Evolutionary conservation across 2,329 filamentous ascomycete species (phyloP).

Genomic region (Penicillium palitans): DNA sequence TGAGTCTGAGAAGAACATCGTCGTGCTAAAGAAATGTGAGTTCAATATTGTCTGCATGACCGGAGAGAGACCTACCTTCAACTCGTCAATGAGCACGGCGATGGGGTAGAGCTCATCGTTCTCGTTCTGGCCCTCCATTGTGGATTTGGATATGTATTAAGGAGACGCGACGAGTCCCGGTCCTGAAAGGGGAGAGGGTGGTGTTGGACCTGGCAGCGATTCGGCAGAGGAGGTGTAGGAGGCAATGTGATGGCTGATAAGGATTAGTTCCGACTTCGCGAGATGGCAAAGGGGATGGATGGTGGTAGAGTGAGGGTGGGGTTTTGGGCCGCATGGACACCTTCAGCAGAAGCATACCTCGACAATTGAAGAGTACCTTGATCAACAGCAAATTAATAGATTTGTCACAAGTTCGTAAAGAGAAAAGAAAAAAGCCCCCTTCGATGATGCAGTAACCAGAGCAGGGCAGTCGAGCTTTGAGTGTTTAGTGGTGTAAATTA

Average conservation of each 20-base stretch:
- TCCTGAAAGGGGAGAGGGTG: constrained; percentile 30
- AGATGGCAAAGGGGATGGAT: constrained; percentile 30
- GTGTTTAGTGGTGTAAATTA: constrained; percentile 20
- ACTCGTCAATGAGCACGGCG: constrained; percentile 98
- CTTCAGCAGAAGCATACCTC: constrained; percentile 31
- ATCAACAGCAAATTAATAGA: constrained; percentile 20
- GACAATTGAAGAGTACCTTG: constrained; percentile 2
- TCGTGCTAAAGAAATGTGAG: constrained; percentile 69
- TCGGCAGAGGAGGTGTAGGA: constrained; percentile 4
- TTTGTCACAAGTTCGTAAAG: constrained; percentile 1
- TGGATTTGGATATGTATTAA: constrained; percentile 44
- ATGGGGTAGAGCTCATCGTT: constrained; percentile 99
- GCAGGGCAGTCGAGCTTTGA: constrained; percentile 8
- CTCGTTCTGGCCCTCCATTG: constrained; percentile 88
- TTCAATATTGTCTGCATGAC: constrained; percentile 8
- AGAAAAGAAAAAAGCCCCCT: constrained; percentile 11
- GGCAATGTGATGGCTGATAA: constrained; percentile 9
- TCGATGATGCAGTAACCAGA: constrained; percentile 18
- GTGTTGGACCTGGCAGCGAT: constrained; percentile 18
- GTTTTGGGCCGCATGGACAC: constrained; percentile 38
- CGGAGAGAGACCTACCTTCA: constrained; percentile 67
- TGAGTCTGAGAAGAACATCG: constrained; percentile 95
- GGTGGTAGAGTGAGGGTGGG: constrained; percentile 34
- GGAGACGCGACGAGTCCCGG: constrained; percentile 32
- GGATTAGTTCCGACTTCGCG: constrained; percentile 21